Percentiles rank a stretch among this genome's conserved stretches.
Conservation (phyloP, 768 basidiomycete species). For the Collybia mongolica region DNA sequence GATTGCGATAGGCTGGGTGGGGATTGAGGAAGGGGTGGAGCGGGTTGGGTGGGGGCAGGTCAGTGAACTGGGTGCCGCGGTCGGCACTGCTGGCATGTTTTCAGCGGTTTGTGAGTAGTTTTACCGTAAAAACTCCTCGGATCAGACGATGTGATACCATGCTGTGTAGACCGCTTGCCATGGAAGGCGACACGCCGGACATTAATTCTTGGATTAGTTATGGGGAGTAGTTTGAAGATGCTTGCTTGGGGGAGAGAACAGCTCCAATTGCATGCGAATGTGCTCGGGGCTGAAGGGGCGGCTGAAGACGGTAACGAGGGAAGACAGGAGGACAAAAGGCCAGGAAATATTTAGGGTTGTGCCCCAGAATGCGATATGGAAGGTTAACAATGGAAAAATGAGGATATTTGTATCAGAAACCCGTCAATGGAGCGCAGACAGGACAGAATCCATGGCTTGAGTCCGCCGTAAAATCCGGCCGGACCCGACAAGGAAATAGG, state of each 20-base stretch:
- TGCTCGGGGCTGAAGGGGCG: constrained; percentile 11
- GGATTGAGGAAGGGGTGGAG: constrained; percentile 39
- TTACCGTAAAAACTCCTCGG: neutral
- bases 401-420: neutral
- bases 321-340: neutral
- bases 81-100: constrained; percentile 62
- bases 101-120: constrained; percentile 47
- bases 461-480: neutral
- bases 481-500: neutral
- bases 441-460: no score
- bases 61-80: constrained; percentile 58
- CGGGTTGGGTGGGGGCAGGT: constrained; percentile 36
- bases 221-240: constrained; percentile 53
- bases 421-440: neutral
- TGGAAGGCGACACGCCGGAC: constrained; percentile 48
- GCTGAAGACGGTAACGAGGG: neutral
- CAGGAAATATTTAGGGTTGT: neutral
- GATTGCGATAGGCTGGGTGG: constrained; percentile 41
- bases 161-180: constrained; percentile 52
- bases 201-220: constrained; percentile 51
- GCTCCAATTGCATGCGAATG: constrained; percentile 21
- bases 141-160: constrained; percentile 3
- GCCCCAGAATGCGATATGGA: neutral
- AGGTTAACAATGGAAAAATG: neutral
- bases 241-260: constrained; percentile 36